Evolutionary conservation across 257 asterid species (phyloP).

Genomic region (Lavandula angustifolia): DNA sequence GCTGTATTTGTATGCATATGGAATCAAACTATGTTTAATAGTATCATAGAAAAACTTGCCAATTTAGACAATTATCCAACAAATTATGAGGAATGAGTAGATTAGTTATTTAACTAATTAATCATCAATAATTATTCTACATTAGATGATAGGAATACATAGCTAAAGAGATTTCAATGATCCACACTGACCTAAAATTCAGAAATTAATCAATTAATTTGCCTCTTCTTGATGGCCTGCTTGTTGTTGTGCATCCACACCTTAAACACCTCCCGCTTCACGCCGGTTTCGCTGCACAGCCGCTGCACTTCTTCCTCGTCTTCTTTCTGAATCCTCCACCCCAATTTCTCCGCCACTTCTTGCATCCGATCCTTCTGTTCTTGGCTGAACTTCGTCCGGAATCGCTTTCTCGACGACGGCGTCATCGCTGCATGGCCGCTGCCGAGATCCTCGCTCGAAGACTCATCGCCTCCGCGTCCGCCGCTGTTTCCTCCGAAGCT

Average conservation of each 20-base stretch:
- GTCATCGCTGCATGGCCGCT: conserved; percentile 34
- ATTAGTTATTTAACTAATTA: too few relatives aligned
- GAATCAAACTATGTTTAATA: too few relatives aligned
- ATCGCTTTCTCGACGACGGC: conserved; percentile 53
- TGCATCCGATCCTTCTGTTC: conserved; percentile 71
- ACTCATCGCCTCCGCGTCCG: conserved; percentile 45
- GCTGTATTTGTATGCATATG: too few relatives aligned
- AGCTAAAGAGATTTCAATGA: too few relatives aligned
- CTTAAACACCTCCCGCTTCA: conserved; percentile 70
- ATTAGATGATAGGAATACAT: too few relatives aligned
- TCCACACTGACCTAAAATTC: too few relatives aligned
- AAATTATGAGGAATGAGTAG: too few relatives aligned
- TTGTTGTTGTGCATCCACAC: conserved; percentile 91
- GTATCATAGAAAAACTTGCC: too few relatives aligned
- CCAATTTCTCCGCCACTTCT: conserved; percentile 65
- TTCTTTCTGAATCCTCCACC: conserved; percentile 74
- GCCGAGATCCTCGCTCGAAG: conserved; percentile 66
- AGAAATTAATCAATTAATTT: not conserved
- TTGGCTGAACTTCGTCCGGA: conserved; percentile 65
- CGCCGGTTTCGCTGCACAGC: conserved; percentile 57
- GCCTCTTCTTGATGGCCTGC: conserved; percentile 69
- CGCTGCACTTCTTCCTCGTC: conserved; percentile 61
- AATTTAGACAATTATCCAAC: too few relatives aligned
- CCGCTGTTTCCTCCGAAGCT: conserved; percentile 46
- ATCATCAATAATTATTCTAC: too few relatives aligned